Conservation (phyloP, 2,329 filamentous ascomycete genomes). For the Fusarium incarnatum region DNA sequence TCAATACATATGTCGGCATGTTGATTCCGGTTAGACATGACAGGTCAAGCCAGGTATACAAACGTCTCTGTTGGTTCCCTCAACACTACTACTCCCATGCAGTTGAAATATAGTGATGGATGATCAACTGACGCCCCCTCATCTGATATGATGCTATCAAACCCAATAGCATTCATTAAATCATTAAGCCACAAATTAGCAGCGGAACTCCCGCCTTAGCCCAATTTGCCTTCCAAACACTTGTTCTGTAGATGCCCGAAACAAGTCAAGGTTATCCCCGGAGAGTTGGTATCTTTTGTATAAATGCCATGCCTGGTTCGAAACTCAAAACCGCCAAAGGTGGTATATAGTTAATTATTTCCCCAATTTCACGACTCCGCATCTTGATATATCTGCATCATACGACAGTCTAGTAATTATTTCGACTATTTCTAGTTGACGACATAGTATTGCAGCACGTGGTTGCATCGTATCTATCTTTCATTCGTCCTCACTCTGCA, state of each 20-base stretch:
- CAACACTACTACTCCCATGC: background rate
- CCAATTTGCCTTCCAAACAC: constrained; percentile 1
- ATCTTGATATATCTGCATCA: background rate
- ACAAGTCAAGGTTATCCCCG: constrained; percentile 13
- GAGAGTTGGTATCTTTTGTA: background rate
- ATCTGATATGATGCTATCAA: constrained; percentile 10
- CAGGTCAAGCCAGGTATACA: background rate
- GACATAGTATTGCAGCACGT: background rate
- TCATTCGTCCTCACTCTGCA: too few relatives aligned
- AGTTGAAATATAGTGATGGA: background rate
- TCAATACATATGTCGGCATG: background rate
- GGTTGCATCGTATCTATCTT: background rate
- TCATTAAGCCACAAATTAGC: constrained; percentile 24
- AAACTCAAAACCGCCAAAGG: constrained; percentile 1
- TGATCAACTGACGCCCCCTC: constrained; percentile 16
- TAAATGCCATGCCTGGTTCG: background rate
- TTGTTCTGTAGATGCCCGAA: background rate
- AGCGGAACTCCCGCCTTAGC: background rate
- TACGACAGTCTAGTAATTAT: background rate
- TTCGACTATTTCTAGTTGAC: background rate
- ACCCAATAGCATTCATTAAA: constrained; percentile 8
- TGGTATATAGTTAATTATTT: background rate
- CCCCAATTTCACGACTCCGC: constrained; percentile 13
- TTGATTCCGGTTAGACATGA: background rate
- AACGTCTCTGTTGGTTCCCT: background rate